Evolutionary conservation across 352 stramenopile species (phyloP).

Genomic region (Pythium periplocum): DNA sequence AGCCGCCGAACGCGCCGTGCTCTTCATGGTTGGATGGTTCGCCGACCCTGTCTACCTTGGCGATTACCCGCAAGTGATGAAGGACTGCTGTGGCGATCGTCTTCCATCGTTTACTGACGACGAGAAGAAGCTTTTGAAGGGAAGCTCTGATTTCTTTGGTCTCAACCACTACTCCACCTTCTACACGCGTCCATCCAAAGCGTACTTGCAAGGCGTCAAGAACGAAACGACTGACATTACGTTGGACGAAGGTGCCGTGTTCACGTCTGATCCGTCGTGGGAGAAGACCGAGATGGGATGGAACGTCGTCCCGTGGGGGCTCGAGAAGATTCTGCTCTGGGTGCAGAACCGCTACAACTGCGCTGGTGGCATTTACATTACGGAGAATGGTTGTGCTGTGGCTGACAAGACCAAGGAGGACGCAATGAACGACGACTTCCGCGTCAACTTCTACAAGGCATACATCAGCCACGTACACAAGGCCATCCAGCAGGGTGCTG

Average conservation of each 20-base stretch:
- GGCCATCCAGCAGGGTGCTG: constrained; percentile 39
- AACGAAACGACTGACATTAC: constrained; percentile 26
- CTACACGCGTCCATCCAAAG: constrained; percentile 35
- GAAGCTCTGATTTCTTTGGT: constrained; percentile 91
- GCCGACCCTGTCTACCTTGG: constrained; percentile 89
- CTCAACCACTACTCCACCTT: constrained; percentile 92
- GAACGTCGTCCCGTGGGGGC: constrained; percentile 76
- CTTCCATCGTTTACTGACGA: constrained; percentile 87
- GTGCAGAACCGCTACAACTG: constrained; percentile 83
- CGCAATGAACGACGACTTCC: constrained; percentile 67
- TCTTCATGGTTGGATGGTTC: constrained; percentile 90
- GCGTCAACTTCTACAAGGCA: constrained; percentile 76
- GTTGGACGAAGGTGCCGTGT: constrained; percentile 35
- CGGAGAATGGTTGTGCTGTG: constrained; percentile 88
- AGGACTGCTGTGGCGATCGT: constrained; percentile 61
- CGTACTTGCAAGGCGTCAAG: constrained; percentile 32
- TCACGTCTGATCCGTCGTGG: constrained; percentile 47
- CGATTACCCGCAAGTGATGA: constrained; percentile 93
- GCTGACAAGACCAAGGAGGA: constrained; percentile 59
- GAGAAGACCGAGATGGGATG: constrained; percentile 79
- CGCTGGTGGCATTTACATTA: constrained; percentile 79
- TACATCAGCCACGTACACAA: constrained; percentile 78
- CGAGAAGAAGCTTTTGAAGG: constrained; percentile 76
- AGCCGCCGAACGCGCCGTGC: constrained; percentile 72
- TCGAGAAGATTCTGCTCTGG: constrained; percentile 85